phyloP scores from a whole-genome alignment of 2,329 filamentous ascomycete genomes.

The Aspergillus hortae region DNA sequence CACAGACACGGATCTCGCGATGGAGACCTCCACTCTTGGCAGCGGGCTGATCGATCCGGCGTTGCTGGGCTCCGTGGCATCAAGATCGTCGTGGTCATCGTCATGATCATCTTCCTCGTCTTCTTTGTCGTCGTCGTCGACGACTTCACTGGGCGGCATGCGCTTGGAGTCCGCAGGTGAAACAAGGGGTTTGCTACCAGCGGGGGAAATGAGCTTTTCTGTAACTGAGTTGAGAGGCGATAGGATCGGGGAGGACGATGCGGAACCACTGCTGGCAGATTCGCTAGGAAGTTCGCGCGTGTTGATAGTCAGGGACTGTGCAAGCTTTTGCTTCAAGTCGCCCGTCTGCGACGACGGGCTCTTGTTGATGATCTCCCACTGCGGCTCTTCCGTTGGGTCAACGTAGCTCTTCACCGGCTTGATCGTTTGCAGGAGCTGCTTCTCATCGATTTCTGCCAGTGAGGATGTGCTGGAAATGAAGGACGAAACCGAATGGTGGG shows the following conservation, averaged over 20 bases:
- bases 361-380: slow-evolving; percentile 22
- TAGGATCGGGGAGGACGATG: slow-evolving; percentile 13
- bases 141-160: slow-evolving; percentile 14
- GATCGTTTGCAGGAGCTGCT: slow-evolving; percentile 13
- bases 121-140: slow-evolving; percentile 10
- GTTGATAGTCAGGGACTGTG: slow-evolving; percentile 11
- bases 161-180: slow-evolving; percentile 15
- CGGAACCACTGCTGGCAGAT: slow-evolving; percentile 8
- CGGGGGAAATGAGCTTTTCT: slow-evolving; percentile 14
- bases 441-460: slow-evolving; percentile 13
- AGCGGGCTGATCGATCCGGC: slow-evolving; percentile 8
- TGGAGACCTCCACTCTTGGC: slow-evolving; percentile 32
- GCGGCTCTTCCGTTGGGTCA: slow-evolving; percentile 16
- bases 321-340: slow-evolving; percentile 1
- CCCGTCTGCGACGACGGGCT: slow-evolving; percentile 5
- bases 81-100: slow-evolving; percentile 7
- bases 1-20: slow-evolving; percentile 38
- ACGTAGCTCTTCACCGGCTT: slow-evolving; percentile 14
- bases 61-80: slow-evolving; percentile 4
- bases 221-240: slow-evolving; percentile 13
- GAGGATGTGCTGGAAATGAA: slow-evolving; percentile 15
- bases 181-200: slow-evolving; percentile 7
- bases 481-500: slow-evolving; percentile 17
- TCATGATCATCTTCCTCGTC: slow-evolving; percentile 8
- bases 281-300: slow-evolving; percentile 13